Base-by-base conservation (phyloP, 352 stramenopile genomes). In the Pythium plurisporium region DNA sequence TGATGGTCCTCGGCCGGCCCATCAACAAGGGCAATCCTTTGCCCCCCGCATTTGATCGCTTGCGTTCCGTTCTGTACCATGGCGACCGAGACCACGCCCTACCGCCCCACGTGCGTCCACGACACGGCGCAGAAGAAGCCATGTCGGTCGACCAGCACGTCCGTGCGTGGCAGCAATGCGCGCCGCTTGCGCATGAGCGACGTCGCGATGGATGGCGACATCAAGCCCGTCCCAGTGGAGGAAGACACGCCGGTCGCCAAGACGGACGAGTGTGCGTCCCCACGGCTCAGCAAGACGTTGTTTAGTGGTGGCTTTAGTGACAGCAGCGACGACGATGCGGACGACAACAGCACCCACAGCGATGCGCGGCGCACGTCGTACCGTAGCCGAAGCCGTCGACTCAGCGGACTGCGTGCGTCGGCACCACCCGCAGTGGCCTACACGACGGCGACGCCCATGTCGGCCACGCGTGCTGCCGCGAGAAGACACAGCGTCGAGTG, bases 281-380 rank as follows among this genome's bases (percentile, higher is more conserved):
- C 64, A 19, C 10, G 27, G 44, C 36, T 68, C 2, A 65, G 20
- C 27, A 72, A 68, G 59, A 60, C 59, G 25, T 50, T 72, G 20
- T 72, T 72, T 41, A 29, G 52, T 11, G 46, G 59, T 11, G 43
- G 49, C 12, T 65, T 65, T 29, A 61, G 44, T 23, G 59, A 53
- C 36, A 59, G 42, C 52, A 59, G 48, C 23, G 55, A 42, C 37
- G 50, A 51, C 20, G 56, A 62, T 8, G 56, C 59, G 1, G 49
- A 59, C 12, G 49, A 65, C 38, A 55, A n/a, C 46, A 44, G 52
- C 2, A n/a, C 31, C 8, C 17, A 33, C 42, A 22, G 14, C 11
- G 20, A 37, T 3, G 20, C 14, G 30, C 50, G 44, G 8, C 53
- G 45, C 14, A 41, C 61, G 27, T 60, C 61, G 40, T 64, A 64